Conservation (phyloP, 352 stramenopile genomes). For the Globisporangium acanthophoron region DNA sequence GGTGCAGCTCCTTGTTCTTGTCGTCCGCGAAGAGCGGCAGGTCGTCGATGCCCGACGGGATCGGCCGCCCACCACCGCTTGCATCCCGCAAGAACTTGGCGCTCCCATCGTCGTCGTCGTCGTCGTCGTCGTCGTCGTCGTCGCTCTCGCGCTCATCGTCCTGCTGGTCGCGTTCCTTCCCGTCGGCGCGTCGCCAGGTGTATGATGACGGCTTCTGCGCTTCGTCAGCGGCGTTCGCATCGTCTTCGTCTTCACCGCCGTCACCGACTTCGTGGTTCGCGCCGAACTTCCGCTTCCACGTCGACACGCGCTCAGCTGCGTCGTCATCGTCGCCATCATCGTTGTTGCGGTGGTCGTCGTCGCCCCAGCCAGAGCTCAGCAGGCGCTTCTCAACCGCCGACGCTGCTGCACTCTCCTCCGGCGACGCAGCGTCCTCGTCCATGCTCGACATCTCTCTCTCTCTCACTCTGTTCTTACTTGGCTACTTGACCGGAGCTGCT, state of each 20-base stretch:
- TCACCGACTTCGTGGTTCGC: constrained; percentile 7
- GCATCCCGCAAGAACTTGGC: not conserved
- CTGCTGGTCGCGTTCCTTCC: constrained; percentile 21
- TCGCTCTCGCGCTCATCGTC: constrained; percentile 25
- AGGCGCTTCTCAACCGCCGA: constrained; percentile 13
- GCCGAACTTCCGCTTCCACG: constrained; percentile 5
- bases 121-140: constrained; percentile 14
- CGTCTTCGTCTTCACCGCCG: constrained; percentile 10
- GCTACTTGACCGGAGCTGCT: too few species aligned
- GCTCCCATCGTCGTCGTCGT: constrained; percentile 16
- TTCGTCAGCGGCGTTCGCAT: constrained; percentile 8
- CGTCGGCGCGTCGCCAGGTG: constrained; percentile 64
- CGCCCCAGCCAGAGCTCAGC: constrained; percentile 22
- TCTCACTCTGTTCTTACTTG: not conserved
- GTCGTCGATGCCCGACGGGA: constrained; percentile 82
- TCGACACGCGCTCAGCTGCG: constrained; percentile 5
- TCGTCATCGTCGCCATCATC: not conserved
- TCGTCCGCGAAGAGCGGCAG: constrained; percentile 86
- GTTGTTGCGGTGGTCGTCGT: constrained; percentile 11
- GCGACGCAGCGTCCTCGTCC: not conserved
- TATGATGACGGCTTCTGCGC: constrained; percentile 23
- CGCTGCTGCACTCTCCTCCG: not conserved
- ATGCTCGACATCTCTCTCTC: not conserved
- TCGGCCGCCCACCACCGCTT: constrained; percentile 15
- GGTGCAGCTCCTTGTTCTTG: constrained; percentile 81